Conservation (phyloP, 179 eudicot species). For the Beta corolliflora region DNA sequence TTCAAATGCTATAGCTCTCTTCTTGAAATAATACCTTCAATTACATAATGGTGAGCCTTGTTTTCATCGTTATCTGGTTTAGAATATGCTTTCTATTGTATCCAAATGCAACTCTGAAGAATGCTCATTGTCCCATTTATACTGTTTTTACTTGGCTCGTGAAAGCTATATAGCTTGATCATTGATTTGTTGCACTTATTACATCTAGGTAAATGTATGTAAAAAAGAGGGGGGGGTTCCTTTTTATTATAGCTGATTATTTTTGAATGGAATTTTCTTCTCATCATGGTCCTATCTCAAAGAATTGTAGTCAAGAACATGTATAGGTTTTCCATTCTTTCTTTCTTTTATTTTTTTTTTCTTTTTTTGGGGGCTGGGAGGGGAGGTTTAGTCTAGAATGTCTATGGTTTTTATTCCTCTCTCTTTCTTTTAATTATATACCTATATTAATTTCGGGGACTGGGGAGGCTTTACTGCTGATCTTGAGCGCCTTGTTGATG, state of each 20-base stretch:
- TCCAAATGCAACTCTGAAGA: constrained; percentile 11
- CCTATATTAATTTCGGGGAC: too few species aligned
- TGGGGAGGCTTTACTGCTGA: neutral
- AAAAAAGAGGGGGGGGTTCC: neutral
- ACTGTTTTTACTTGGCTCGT: neutral
- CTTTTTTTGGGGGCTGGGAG: neutral
- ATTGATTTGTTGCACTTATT: neutral
- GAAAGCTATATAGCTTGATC: neutral
- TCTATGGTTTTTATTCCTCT: too few species aligned
- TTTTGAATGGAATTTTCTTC: neutral
- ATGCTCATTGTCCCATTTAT: neutral
- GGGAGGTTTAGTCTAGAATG: neutral
- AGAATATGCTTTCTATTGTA: neutral
- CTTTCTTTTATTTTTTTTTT: neutral
- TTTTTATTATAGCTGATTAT: neutral
- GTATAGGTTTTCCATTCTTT: too few species aligned
- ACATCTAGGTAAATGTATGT: neutral
- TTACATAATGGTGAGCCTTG: neutral
- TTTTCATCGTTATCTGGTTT: neutral
- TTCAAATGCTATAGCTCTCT: constrained; percentile 4
- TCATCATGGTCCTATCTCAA: neutral
- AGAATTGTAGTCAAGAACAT: neutral
- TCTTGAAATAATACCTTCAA: neutral
- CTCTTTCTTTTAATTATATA: too few species aligned
- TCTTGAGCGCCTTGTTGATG: constrained; percentile 7